Percentiles rank a stretch among this genome's conserved stretches.
Conservation (phyloP, 163 green algal species). For the Scenedesmus sp. region DNA sequence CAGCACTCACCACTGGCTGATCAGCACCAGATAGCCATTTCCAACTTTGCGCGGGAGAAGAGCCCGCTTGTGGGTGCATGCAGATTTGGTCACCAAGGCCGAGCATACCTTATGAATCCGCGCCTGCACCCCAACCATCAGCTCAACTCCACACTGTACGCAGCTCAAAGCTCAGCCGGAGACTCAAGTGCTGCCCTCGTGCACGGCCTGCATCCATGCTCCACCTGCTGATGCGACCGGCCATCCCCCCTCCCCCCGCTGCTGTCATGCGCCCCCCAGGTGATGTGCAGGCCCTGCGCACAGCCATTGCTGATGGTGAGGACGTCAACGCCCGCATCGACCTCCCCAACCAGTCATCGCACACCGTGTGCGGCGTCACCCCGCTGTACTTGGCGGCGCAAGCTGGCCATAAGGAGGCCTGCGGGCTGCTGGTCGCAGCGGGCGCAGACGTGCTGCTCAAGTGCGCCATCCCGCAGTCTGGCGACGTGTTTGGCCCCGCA, state of each 20-base stretch:
- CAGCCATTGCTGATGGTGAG: slow-evolving; percentile 7
- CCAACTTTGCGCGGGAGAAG: neutral
- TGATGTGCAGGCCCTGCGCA: neutral
- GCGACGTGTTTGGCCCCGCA: slow-evolving; percentile 45
- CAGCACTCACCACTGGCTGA: neutral
- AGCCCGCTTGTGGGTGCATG: neutral
- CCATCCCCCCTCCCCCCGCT: neutral
- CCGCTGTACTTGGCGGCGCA: slow-evolving; percentile 51
- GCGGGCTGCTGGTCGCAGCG: slow-evolving; percentile 7
- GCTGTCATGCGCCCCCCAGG: neutral
- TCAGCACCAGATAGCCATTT: neutral
- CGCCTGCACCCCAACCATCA: neutral
- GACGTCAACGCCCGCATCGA: slow-evolving; percentile 40
- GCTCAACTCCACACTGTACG: neutral
- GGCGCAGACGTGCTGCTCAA: slow-evolving; percentile 38
- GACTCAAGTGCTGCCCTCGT: neutral
- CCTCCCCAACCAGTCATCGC: slow-evolving; percentile 35
- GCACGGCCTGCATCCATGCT: neutral
- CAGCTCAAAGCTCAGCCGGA: too few relatives aligned
- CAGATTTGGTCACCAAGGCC: neutral
- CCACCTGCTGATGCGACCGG: neutral
- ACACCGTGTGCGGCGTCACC: slow-evolving; percentile 43
- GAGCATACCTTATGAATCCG: neutral
- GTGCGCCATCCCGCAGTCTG: slow-evolving; percentile 38
- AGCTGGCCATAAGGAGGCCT: slow-evolving; percentile 27